A percentile compares a stretch with the other conserved stretches of the same genome.
These are phyloP conservation scores for Fistulifera solaris DNA, from an alignment of 108 stramenopile genomes.

Conservation along the genomic window DNA sequence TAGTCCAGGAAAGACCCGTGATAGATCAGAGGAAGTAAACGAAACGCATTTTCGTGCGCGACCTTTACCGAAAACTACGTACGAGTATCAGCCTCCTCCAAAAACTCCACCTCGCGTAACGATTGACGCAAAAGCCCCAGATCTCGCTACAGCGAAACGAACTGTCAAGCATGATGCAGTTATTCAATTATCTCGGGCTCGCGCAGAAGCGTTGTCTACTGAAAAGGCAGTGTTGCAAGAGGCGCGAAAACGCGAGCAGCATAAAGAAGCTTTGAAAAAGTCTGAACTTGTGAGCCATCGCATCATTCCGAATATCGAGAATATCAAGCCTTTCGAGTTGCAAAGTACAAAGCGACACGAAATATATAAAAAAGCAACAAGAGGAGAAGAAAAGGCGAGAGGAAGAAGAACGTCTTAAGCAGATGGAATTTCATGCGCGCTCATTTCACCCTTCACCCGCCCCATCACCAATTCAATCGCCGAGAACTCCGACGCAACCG, in stretches of 20 bases:
- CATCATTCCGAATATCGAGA: too few relatives aligned
- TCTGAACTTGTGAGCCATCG: neutral
- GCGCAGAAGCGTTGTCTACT: slow-evolving; percentile 4
- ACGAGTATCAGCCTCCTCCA: neutral
- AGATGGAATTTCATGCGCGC: too few relatives aligned
- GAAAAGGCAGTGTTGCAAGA: neutral
- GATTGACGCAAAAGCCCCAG: neutral
- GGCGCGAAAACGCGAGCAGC: slow-evolving; percentile 7
- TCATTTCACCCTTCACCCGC: too few relatives aligned
- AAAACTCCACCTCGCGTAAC: neutral
- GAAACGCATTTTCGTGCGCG: slow-evolving; percentile 12
- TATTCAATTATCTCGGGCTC: neutral
- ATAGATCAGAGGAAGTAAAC: slow-evolving; percentile 2
- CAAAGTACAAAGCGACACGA: too few relatives aligned
- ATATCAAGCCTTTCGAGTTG: too few relatives aligned
- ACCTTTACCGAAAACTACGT: slow-evolving; percentile 11
- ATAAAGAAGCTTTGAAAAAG: slow-evolving; percentile 12
- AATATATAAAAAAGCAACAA: too few relatives aligned
- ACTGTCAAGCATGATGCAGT: neutral
- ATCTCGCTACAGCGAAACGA: slow-evolving; percentile 5
- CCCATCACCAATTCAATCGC: too few relatives aligned
- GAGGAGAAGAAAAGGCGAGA: too few relatives aligned
- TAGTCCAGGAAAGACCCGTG: neutral
- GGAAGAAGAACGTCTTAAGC: too few relatives aligned
- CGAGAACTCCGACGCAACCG: too few relatives aligned